Conservation (phyloP, 495 filamentous ascomycete species). For the Annulohypoxylon maeteangense region DNA sequence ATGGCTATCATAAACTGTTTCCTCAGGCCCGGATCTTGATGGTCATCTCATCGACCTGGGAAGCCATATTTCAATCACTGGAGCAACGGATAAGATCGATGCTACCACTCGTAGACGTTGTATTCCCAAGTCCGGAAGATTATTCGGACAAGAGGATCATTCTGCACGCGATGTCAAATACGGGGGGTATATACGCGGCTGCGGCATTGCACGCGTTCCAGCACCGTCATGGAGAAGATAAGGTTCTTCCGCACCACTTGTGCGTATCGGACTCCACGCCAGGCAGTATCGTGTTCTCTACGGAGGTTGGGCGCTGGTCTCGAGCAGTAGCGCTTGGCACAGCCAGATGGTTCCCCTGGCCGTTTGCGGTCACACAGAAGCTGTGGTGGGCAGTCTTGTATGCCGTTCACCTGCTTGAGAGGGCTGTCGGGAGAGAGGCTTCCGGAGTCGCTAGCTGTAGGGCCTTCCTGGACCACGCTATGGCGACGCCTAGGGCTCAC, state of each 20-base stretch:
- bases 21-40: conserved; percentile 59
- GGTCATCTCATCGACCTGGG: conserved; percentile 60
- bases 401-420: conserved; percentile 44
- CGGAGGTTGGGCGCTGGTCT: conserved; percentile 62
- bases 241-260: conserved; percentile 57
- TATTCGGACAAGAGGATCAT: conserved; percentile 48
- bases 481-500: conserved; percentile 44
- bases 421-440: conserved; percentile 47
- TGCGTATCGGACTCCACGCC: conserved; percentile 64
- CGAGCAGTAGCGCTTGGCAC: conserved; percentile 63
- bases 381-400: conserved; percentile 54
- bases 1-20: conserved; percentile 62
- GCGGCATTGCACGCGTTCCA: conserved; percentile 61
- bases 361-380: conserved; percentile 55
- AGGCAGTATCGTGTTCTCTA: conserved; percentile 58
- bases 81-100: conserved; percentile 57
- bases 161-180: conserved; percentile 47
- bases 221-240: conserved; percentile 46
- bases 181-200: conserved; percentile 34
- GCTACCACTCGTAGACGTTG: conserved; percentile 60
- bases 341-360: conserved; percentile 53
- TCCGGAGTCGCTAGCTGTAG: conserved; percentile 50
- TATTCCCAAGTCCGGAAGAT: conserved; percentile 53
- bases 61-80: conserved; percentile 55
- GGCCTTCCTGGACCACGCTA: conserved; percentile 50